These are phyloP conservation scores for Lepidium campestre DNA, from an alignment of 441 rosid genomes.

Conservation along the genomic window DNA sequence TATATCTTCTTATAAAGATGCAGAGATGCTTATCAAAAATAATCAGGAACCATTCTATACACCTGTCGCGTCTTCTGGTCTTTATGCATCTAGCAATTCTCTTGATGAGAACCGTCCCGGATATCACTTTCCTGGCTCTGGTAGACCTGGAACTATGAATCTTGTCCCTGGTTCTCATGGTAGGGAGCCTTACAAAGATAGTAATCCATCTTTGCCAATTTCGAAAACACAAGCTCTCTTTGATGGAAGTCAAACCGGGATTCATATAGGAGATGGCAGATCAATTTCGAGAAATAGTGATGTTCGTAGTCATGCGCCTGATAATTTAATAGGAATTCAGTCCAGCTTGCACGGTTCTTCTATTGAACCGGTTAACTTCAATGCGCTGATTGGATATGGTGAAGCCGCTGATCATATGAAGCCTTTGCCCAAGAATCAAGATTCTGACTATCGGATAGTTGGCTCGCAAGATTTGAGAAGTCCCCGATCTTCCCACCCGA, in stretches of 20 bases:
- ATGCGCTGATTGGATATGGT: constrained; percentile 29
- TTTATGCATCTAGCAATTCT: constrained; percentile 10
- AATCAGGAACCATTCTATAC: constrained; percentile 30
- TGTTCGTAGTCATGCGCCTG: constrained; percentile 26
- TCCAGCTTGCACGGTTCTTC: constrained; percentile 29
- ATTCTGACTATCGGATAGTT: constrained; percentile 35
- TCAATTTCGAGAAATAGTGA: constrained; percentile 23
- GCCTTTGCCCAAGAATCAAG: constrained; percentile 36
- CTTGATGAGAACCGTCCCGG: constrained; percentile 3
- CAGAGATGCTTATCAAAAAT: constrained; percentile 27
- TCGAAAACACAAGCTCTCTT: constrained; percentile 29
- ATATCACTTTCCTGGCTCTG: constrained; percentile 24
- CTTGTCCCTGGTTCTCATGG: constrained; percentile 26
- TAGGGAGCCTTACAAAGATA: constrained; percentile 19
- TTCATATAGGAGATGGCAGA: constrained; percentile 30
- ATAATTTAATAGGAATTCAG: constrained; percentile 18
- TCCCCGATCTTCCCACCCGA: constrained; percentile 36
- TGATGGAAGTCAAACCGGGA: constrained; percentile 34
- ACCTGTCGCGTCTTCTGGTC: constrained; percentile 6
- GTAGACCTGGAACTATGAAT: constrained; percentile 15
- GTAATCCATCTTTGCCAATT: constrained; percentile 33
- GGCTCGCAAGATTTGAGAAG: constrained; percentile 64
- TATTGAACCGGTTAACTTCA: constrained; percentile 30
- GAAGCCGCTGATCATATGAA: constrained; percentile 31
- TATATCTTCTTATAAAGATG: constrained; percentile 29